These are phyloP conservation scores for Fistulinella cinereoalba DNA, from an alignment of 1,284 basidiomycete genomes.

Conservation along the genomic window DNA sequence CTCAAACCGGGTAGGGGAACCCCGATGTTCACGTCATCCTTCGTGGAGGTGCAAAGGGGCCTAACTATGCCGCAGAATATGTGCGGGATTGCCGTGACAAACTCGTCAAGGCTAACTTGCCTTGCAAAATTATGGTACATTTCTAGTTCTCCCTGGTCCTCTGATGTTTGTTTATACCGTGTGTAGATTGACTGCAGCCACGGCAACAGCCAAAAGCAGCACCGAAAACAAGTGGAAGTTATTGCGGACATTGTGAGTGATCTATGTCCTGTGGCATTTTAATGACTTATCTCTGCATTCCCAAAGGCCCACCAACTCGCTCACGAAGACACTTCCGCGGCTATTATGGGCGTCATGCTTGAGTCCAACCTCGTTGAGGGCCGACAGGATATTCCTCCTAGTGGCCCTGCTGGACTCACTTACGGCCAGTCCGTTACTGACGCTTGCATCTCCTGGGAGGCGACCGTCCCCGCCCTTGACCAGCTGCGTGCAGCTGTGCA, in stretches of 20 bases:
- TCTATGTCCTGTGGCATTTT: background rate
- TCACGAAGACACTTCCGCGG: conserved; percentile 63
- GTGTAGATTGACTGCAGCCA: conserved; percentile 90
- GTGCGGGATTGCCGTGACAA: conserved; percentile 78
- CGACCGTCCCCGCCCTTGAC: conserved; percentile 78
- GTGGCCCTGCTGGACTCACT: conserved; percentile 73
- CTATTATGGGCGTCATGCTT: conserved; percentile 97
- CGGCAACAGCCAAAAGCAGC: conserved; percentile 89
- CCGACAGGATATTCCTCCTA: conserved; percentile 80
- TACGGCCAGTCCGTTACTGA: conserved; percentile 91
- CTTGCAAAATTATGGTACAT: conserved; percentile 78
- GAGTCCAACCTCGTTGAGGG: conserved; percentile 93
- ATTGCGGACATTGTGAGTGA: conserved; percentile 76
- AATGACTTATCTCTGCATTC: background rate
- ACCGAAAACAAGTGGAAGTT: conserved; percentile 81
- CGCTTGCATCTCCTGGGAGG: conserved; percentile 89
- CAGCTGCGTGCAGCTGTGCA: conserved; percentile 79
- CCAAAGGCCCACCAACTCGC: conserved; percentile 70
- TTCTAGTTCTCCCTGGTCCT: no score
- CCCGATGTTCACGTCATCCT: conserved; percentile 91
- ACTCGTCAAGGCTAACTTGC: conserved; percentile 76
- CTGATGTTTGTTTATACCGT: background rate
- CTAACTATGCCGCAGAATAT: conserved; percentile 79
- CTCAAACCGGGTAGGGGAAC: conserved; percentile 58
- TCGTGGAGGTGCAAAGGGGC: conserved; percentile 81